Conservation (phyloP, 768 basidiomycete genomes). For the Russula sp. region DNA sequence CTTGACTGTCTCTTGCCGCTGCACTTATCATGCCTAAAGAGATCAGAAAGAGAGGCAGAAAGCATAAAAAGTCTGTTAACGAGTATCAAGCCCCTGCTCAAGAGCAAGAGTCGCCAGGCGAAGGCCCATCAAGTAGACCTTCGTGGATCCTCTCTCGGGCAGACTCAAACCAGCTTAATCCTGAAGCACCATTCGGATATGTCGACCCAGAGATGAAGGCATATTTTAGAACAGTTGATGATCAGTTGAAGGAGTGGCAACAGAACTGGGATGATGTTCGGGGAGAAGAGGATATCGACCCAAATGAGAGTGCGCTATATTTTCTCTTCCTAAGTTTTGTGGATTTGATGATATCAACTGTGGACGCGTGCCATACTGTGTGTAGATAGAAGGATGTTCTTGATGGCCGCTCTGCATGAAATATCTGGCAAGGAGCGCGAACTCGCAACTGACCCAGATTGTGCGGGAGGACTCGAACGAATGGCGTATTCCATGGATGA, state of each 20-base stretch:
- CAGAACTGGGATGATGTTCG: conserved; percentile 42
- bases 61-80: conserved; percentile 49
- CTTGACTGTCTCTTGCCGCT: background rate
- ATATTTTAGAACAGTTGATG: conserved; percentile 85
- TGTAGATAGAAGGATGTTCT: too few relatives aligned
- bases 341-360: too few relatives aligned
- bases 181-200: conserved; percentile 82
- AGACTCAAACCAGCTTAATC: conserved; percentile 34
- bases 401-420: too few relatives aligned
- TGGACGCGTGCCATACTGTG: too few relatives aligned
- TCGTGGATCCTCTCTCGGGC: conserved; percentile 58
- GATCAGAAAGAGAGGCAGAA: conserved; percentile 69
- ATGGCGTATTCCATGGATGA: conserved; percentile 89
- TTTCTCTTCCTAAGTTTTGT: too few relatives aligned
- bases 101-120: conserved; percentile 18
- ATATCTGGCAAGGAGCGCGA: too few relatives aligned
- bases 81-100: conserved; percentile 24
- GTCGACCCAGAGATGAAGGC: conserved; percentile 88
- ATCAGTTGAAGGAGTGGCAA: conserved; percentile 85
- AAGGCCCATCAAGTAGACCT: conserved; percentile 34
- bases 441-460: conserved; percentile 96
- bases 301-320: conserved; percentile 56
- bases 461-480: conserved; percentile 83
- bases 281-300: conserved; percentile 44
- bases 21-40: conserved; percentile 65